Percentiles rank a stretch among this genome's conserved stretches.
These are phyloP conservation scores for Petunia hybrid DNA, from an alignment of 305 asterid species.

Conservation along the genomic window DNA sequence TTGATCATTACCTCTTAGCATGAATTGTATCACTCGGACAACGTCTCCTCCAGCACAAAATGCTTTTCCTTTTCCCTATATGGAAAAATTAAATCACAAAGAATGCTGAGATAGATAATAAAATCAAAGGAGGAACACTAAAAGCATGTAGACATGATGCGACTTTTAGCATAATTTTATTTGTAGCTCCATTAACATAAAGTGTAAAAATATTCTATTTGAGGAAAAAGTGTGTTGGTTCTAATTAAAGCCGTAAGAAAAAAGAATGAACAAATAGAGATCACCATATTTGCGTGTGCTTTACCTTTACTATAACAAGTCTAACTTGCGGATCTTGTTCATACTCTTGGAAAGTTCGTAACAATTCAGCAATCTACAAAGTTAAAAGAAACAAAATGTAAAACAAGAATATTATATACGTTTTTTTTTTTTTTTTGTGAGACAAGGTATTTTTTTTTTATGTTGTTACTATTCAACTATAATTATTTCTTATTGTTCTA, in stretches of 20 bases:
- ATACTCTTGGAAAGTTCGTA: constrained; percentile 16
- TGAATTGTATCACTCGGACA: constrained; percentile 1
- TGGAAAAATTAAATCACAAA: neutral
- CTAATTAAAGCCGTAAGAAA: neutral
- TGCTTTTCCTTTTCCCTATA: constrained; percentile 26
- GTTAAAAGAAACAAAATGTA: neutral
- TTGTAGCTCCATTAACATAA: too few relatives aligned
- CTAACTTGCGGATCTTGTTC: constrained; percentile 19
- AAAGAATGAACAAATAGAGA: neutral
- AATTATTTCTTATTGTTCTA: neutral
- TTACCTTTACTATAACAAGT: constrained; percentile 12
- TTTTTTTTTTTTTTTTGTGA: neutral
- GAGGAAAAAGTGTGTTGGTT: neutral
- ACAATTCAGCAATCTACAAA: constrained; percentile 16
- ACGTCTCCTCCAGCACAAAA: constrained; percentile 29
- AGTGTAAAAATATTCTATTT: too few relatives aligned
- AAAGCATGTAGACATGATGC: neutral
- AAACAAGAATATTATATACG: constrained; percentile 5
- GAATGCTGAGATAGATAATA: neutral
- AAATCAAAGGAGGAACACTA: neutral
- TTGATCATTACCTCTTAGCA: neutral
- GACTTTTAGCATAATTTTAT: neutral
- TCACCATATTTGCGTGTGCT: neutral
- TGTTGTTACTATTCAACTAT: neutral
- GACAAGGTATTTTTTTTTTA: neutral